phyloP scores from a whole-genome alignment of 1,139 yeast genomes.

The Scheffersomyces segobiensis region DNA sequence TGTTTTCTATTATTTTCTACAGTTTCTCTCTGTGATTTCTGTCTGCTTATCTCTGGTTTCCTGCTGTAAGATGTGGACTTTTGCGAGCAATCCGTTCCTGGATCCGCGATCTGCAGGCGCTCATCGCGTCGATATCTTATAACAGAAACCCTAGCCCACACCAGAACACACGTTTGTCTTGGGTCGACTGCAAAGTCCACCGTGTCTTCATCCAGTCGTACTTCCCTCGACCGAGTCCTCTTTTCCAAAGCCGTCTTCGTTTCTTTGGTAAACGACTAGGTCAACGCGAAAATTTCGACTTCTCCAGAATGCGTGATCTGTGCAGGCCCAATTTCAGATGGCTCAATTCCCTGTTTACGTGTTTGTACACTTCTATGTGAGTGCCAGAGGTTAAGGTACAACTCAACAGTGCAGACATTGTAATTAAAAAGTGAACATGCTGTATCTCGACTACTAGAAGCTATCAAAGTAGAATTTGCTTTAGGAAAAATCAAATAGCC shows the following conservation, averaged over 20 bases:
- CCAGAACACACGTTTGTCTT: too few relatives aligned
- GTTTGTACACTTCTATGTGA: neutral
- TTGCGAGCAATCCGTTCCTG: neutral
- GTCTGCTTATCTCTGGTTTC: neutral
- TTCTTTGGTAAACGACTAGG: neutral
- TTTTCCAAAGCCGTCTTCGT: neutral
- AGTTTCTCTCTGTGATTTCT: neutral
- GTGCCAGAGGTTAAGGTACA: too few relatives aligned
- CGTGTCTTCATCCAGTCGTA: neutral
- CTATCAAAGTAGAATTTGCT: too few relatives aligned
- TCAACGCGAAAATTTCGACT: neutral
- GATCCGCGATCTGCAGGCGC: neutral
- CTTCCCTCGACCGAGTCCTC: neutral
- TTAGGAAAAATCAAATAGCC: too few relatives aligned
- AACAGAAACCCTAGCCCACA: neutral
- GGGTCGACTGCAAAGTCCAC: too few relatives aligned
- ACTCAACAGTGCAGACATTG: neutral
- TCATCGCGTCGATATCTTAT: neutral
- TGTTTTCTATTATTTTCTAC: neutral
- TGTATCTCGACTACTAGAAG: neutral
- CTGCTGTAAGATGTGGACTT: neutral
- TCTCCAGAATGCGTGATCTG: neutral
- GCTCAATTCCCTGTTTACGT: neutral
- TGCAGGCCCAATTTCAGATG: neutral
- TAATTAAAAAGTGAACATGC: neutral